phyloP scores from a whole-genome alignment of 2,329 filamentous ascomycete genomes.

The Diaporthe citriasiana region DNA sequence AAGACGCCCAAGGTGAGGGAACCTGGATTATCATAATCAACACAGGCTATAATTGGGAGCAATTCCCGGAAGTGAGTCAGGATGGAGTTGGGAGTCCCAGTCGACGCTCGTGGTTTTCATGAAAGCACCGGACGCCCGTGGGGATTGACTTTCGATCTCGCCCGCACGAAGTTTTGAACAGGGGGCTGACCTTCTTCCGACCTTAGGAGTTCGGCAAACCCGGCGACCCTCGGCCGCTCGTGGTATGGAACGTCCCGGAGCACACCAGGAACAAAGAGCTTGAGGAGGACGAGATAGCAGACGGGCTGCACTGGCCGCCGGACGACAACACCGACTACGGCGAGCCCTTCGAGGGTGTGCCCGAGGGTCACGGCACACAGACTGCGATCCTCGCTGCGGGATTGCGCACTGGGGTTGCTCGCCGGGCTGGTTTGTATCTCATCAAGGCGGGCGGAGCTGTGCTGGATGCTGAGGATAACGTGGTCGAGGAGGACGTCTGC shows the following conservation, averaged over 20 bases:
- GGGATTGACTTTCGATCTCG: too few species aligned
- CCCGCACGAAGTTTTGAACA: not conserved
- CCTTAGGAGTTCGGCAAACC: constrained; percentile 19
- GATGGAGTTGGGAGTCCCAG: too few species aligned
- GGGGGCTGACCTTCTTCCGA: not conserved
- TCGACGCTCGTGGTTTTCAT: not conserved
- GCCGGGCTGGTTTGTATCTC: constrained; percentile 26
- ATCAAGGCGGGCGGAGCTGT: constrained; percentile 38
- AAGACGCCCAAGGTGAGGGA: constrained; percentile 15
- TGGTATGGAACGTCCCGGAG: constrained; percentile 31
- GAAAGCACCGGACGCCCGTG: not conserved
- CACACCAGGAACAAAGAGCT: not conserved
- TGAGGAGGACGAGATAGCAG: not conserved
- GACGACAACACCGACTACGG: constrained; percentile 20
- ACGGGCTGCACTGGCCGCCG: constrained; percentile 17
- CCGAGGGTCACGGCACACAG: constrained; percentile 37
- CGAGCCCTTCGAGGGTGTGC: constrained; percentile 22
- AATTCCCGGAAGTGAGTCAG: constrained; percentile 33
- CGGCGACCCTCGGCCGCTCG: not conserved
- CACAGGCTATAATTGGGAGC: constrained; percentile 30
- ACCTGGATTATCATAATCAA: constrained; percentile 34
- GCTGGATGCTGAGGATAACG: not conserved
- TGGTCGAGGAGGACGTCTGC: constrained; percentile 31
- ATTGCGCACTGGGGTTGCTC: constrained; percentile 7
- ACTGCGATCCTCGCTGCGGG: constrained; percentile 26